Conservation (phyloP, 805 yeast species). For the Saccharomycopsis microspora region DNA sequence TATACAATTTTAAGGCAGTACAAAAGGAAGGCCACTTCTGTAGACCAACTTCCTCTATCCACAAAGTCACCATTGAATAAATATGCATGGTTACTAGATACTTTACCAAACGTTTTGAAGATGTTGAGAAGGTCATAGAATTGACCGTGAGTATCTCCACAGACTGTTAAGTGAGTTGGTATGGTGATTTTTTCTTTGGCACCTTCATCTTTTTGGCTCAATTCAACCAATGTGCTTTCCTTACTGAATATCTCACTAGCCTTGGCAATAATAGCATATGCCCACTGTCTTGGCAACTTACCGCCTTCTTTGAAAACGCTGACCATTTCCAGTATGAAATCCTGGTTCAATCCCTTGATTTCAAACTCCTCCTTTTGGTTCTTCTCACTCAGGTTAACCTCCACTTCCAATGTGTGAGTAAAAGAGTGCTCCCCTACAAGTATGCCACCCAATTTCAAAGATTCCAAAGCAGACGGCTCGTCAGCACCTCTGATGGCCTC, state of each 20-base stretch:
- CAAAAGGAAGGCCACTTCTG: slow-evolving; percentile 81
- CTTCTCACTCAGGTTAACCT: slow-evolving; percentile 18
- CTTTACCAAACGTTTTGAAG: slow-evolving; percentile 65
- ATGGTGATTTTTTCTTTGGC: slow-evolving; percentile 20
- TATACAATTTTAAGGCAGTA: slow-evolving; percentile 67
- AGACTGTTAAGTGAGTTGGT: slow-evolving; percentile 47
- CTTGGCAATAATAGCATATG: slow-evolving; percentile 67
- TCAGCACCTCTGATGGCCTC: slow-evolving; percentile 75
- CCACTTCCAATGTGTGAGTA: slow-evolving; percentile 18
- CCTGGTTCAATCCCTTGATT: slow-evolving; percentile 32
- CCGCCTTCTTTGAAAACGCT: slow-evolving; percentile 64
- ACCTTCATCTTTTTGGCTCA: slow-evolving; percentile 21
- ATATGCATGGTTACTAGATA: slow-evolving; percentile 55
- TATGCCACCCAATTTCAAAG: slow-evolving; percentile 24
- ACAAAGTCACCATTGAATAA: slow-evolving; percentile 96
- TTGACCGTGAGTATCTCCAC: slow-evolving; percentile 98
- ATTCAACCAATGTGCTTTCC: slow-evolving; percentile 71
- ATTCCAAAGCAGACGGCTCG: slow-evolving; percentile 34
- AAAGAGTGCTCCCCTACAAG: background rate
- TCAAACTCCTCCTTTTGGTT: slow-evolving; percentile 19
- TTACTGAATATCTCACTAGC: slow-evolving; percentile 50
- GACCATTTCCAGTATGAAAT: slow-evolving; percentile 56
- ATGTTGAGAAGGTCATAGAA: slow-evolving; percentile 80
- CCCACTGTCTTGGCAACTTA: slow-evolving; percentile 68
- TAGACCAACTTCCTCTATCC: slow-evolving; percentile 97